phyloP scores from a whole-genome alignment of 495 filamentous ascomycete genomes.

The Aspergillus cristatus region DNA sequence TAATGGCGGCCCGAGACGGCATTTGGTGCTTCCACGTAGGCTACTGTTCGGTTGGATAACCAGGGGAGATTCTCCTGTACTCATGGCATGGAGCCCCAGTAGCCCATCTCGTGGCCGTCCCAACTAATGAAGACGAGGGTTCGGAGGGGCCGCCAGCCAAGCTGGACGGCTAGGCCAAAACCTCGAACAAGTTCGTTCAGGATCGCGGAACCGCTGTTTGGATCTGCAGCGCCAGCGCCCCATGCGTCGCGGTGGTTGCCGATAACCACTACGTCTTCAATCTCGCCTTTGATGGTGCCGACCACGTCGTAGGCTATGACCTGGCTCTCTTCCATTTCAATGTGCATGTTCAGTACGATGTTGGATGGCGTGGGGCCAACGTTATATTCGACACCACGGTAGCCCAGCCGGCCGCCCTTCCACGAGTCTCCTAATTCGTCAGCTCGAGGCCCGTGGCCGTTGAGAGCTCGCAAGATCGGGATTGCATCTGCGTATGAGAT shows the following conservation, averaged over 20 bases:
- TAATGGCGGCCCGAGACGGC: constrained; percentile 32
- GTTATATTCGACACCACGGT: constrained; percentile 70
- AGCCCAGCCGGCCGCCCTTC: constrained; percentile 51
- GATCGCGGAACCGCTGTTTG: constrained; percentile 66
- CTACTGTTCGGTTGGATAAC: constrained; percentile 51
- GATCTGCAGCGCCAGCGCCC: constrained; percentile 64
- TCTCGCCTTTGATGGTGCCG: constrained; percentile 70
- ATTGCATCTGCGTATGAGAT: constrained; percentile 72
- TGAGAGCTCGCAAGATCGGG: constrained; percentile 68
- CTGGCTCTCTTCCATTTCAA: constrained; percentile 64
- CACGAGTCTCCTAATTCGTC: constrained; percentile 56
- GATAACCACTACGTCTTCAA: constrained; percentile 63
- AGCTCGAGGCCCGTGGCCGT: constrained; percentile 61
- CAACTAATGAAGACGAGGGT: constrained; percentile 47
- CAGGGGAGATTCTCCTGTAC: constrained; percentile 64
- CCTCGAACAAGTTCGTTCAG: constrained; percentile 66
- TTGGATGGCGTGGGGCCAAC: constrained; percentile 62
- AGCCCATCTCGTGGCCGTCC: constrained; percentile 52
- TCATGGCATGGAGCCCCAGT: constrained; percentile 38
- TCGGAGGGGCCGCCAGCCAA: constrained; percentile 61
- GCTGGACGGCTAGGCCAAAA: constrained; percentile 50
- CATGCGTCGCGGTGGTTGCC: constrained; percentile 82
- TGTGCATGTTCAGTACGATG: constrained; percentile 59
- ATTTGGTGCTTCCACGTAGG: constrained; percentile 52
- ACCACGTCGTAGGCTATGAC: constrained; percentile 78